These are phyloP conservation scores for Ophiostoma piceae DNA, from an alignment of 2,329 filamentous ascomycete species.

Conservation along the genomic window DNA sequence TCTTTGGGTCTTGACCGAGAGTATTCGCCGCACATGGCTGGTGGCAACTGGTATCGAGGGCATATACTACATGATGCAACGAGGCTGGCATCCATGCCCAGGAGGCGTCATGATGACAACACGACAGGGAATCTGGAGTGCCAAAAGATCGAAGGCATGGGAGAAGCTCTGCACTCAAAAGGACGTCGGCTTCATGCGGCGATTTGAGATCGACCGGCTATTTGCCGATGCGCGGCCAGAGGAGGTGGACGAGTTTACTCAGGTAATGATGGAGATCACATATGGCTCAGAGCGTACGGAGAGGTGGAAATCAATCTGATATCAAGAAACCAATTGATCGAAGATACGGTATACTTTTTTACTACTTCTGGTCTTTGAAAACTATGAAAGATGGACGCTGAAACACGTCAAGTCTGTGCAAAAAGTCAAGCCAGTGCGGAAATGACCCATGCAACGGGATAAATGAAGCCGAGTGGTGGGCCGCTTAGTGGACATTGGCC, in stretches of 20 bases:
- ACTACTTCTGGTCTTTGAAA: no score
- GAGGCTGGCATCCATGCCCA: constrained; percentile 28
- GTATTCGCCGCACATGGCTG: constrained; percentile 32
- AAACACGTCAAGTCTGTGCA: background rate
- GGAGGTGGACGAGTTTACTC: background rate
- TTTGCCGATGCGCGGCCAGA: background rate
- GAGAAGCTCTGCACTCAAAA: constrained; percentile 15
- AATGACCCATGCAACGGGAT: background rate
- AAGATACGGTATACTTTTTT: background rate
- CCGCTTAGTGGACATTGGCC: background rate
- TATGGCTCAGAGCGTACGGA: background rate
- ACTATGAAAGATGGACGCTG: no score
- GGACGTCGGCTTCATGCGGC: constrained; percentile 1
- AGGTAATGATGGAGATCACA: constrained; percentile 6
- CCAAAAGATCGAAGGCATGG: constrained; percentile 29
- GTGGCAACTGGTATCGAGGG: constrained; percentile 26
- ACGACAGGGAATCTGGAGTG: constrained; percentile 31
- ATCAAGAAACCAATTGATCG: background rate
- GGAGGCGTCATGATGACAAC: constrained; percentile 31
- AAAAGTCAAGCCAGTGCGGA: no score
- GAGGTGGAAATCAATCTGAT: background rate
- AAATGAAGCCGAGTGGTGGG: background rate
- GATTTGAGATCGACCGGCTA: background rate
- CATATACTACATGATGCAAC: constrained; percentile 29
- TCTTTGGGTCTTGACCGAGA: constrained; percentile 35